Conservation (phyloP, 495 filamentous ascomycete species). For the Trichoderma gamsii region DNA sequence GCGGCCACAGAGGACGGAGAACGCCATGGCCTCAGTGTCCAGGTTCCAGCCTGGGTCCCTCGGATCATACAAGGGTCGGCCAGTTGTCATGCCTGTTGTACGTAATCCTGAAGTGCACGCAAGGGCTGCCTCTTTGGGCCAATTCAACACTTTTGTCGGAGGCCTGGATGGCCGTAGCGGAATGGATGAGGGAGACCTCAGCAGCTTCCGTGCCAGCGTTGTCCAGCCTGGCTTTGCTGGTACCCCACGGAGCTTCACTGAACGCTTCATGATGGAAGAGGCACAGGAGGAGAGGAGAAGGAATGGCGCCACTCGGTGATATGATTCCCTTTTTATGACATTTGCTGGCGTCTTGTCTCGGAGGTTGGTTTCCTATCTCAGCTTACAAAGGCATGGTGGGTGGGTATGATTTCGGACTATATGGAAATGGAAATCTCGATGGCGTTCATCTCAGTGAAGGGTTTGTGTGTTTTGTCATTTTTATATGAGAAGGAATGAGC, state of each 20-base stretch:
- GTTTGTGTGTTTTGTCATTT: background rate
- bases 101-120: conserved; percentile 37
- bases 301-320: background rate
- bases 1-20: conserved; percentile 22
- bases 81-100: conserved; percentile 32
- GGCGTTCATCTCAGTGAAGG: background rate
- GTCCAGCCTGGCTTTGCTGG: conserved; percentile 23
- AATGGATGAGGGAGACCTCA: conserved; percentile 32
- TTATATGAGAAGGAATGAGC: background rate
- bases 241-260: conserved; percentile 37
- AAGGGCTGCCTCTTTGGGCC: conserved; percentile 39
- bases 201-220: conserved; percentile 35
- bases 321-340: background rate
- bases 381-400: background rate
- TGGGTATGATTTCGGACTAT: conserved; percentile 3
- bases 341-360: background rate
- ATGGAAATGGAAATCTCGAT: background rate
- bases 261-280: conserved; percentile 41
- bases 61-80: conserved; percentile 41
- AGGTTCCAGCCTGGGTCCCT: conserved; percentile 22
- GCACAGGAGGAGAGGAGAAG: background rate
- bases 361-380: conserved; percentile 5
- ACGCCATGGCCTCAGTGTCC: conserved; percentile 19
- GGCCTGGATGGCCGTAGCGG: conserved; percentile 38
- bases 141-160: conserved; percentile 40